Base-by-base conservation (phyloP, 2,329 filamentous ascomycete genomes). In the Hypoxylon sp. region DNA sequence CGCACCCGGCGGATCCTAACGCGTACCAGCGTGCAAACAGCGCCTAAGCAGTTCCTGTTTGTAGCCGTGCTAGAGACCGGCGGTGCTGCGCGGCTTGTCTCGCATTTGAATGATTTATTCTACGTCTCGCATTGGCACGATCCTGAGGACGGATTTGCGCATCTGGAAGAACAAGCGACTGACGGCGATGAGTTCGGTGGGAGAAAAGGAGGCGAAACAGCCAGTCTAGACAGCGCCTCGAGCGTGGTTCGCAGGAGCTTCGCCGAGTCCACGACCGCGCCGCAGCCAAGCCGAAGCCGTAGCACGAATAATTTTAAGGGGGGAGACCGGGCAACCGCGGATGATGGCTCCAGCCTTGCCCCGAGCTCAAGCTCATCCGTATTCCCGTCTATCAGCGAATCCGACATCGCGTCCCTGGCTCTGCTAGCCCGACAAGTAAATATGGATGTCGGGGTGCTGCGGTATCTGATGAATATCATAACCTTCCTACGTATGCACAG, bases 91-190 rank as follows among this genome's bases (percentile, higher is more conserved):
- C 84, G 2, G 53, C 82, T 90, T 53, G 85, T 83, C 21, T 80
- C 79, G 32, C 86, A 93, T 72, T 76, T 91, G 79, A 97, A 94
- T 74, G 93, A 98, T 65, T 89, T 92, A 70, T 91, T 98, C 72
- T 93, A 94, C 76, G 90, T 98, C 63, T 95, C 93, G 0, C 94
- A 98, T 78, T 93, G 90, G 81, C 94, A 98, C 75, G 86, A 90
- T 63, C 84, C 86, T 0, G 84, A 87, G 1, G 89, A 95, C 76
- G 93, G 91, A 0, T 91, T 94, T 68, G 85, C 89, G 3, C 92
- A 96, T 69, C 79, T 95, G 0, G 92, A 97, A 65, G 90, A 93
- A 19, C 80, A 83, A 23, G 76, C 62, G 57, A 11, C 80, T 5
- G 76, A 78, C 17, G 55, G 65, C 5, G 80, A 55, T 10, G 64